Percentiles rank a stretch among this genome's conserved stretches.
These are phyloP conservation scores for Psidium friedrichsthalianum DNA, from an alignment of 345 rosid species.

Conservation along the genomic window DNA sequence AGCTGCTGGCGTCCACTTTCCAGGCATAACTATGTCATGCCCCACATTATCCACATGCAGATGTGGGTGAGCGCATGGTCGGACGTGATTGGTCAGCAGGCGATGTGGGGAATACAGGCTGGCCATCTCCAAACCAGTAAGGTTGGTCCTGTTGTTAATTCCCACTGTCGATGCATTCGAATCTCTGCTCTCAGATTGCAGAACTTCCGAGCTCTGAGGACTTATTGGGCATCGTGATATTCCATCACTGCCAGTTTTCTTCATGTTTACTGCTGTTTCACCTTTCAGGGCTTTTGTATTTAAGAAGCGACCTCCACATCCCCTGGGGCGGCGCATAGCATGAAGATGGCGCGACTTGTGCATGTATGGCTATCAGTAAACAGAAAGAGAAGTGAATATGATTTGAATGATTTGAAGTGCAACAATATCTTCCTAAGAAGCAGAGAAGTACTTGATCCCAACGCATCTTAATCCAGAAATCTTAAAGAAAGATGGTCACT, in stretches of 20 bases:
- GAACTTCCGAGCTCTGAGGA: not conserved
- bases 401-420: not conserved
- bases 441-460: not conserved
- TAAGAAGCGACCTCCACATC: conserved; percentile 88
- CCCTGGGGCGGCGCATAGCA: conserved; percentile 92
- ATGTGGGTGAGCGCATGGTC: not conserved
- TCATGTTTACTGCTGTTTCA: not conserved
- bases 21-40: not conserved
- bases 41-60: not conserved
- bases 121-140: not conserved
- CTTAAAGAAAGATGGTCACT: not conserved
- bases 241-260: not conserved
- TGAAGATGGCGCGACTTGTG: conserved; percentile 86
- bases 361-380: conserved; percentile 64
- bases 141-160: not conserved
- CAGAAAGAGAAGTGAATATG: not conserved
- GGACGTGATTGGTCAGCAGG: not conserved
- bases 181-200: not conserved
- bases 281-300: conserved; percentile 21
- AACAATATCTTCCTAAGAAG: not conserved
- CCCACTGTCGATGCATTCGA: not conserved
- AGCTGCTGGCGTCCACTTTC: conserved; percentile 1
- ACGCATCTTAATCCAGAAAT: not conserved
- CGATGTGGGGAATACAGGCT: not conserved
- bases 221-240: not conserved